phyloP scores from a whole-genome alignment of 2,329 filamentous ascomycete species.

The Aureobasidium sp. region DNA sequence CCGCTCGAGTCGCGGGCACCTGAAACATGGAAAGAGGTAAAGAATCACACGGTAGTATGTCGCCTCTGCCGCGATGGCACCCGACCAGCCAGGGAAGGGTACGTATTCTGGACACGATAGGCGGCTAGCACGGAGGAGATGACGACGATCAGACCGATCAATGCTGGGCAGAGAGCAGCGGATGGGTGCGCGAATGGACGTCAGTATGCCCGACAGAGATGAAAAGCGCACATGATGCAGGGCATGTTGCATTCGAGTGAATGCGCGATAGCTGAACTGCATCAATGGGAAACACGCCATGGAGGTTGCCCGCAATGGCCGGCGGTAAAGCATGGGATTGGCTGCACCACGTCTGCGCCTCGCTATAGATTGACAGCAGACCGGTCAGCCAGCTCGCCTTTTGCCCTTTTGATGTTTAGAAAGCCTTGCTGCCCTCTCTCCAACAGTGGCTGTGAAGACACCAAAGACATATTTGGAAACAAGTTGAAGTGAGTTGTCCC shows the following conservation, averaged over 20 bases:
- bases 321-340: constrained; percentile 11
- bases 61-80: not conserved
- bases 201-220: not conserved
- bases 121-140: not conserved
- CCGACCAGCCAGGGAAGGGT: not conserved
- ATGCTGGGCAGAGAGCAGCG: not conserved
- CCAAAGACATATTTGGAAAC: not conserved
- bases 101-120: not conserved
- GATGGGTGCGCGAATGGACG: not conserved
- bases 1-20: not conserved
- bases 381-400: not conserved
- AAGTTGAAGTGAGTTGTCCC: not conserved
- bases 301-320: not conserved
- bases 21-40: not conserved
- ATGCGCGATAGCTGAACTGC: not conserved
- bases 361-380: not conserved
- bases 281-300: constrained; percentile 8
- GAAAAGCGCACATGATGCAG: constrained; percentile 11
- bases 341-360: constrained; percentile 6
- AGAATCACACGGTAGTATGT: not conserved
- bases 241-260: constrained; percentile 1
- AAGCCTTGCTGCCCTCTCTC: not conserved
- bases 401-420: not conserved
- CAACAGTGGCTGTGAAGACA: not conserved
- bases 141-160: constrained; percentile 3